phyloP scores from a whole-genome alignment of 2,329 filamentous ascomycete species.

The Cladosporium sp. region DNA sequence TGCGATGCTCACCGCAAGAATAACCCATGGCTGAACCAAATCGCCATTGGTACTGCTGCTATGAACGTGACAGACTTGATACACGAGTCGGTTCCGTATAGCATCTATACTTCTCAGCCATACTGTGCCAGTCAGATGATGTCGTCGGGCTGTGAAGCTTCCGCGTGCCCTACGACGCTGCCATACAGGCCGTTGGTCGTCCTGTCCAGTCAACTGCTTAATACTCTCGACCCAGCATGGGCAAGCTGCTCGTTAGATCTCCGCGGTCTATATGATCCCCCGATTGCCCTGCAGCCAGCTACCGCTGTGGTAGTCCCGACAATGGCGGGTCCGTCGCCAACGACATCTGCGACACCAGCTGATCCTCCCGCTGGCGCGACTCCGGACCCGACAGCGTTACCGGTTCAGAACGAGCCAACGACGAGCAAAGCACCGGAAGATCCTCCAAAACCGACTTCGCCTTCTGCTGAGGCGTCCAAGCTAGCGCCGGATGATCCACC shows the following conservation, averaged over 20 bases:
- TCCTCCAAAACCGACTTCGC: background rate
- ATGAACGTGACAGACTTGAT: slow-evolving; percentile 11
- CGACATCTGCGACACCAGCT: background rate
- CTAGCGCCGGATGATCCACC: background rate
- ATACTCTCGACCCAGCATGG: slow-evolving; percentile 1
- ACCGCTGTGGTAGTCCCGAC: background rate
- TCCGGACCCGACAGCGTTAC: background rate
- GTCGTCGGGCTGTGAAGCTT: background rate
- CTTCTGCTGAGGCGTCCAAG: background rate
- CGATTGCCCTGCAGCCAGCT: background rate
- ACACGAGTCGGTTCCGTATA: background rate
- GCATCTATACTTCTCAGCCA: slow-evolving; percentile 10
- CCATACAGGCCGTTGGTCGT: background rate
- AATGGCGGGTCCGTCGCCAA: background rate
- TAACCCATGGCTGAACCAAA: background rate
- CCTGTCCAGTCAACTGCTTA: background rate
- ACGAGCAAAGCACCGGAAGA: background rate
- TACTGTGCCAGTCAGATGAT: background rate
- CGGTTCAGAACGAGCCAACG: background rate
- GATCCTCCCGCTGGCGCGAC: background rate
- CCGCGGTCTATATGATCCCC: slow-evolving; percentile 5
- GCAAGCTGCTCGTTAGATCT: slow-evolving; percentile 3
- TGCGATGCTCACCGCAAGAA: background rate
- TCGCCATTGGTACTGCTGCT: background rate
- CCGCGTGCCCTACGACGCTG: background rate